Evolutionary conservation across 148 eudicot species (phyloP).

Genomic region (Diospyros lotus): DNA sequence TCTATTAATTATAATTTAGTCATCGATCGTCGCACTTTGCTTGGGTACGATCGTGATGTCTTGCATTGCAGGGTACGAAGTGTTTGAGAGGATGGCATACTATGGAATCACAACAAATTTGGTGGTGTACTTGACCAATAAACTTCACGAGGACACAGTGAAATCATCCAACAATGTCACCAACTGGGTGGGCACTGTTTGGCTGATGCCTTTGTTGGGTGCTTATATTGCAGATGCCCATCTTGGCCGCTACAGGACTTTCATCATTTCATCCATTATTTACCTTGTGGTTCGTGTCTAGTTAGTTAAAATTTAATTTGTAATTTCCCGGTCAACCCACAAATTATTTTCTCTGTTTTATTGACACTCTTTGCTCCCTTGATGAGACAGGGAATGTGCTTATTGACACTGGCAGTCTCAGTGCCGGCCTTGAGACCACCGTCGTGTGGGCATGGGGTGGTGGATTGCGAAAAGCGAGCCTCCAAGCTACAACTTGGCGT

Average conservation of each 20-base stretch:
- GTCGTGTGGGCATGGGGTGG: neutral
- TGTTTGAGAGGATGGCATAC: conserved; percentile 15
- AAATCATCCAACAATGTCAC: conserved; percentile 21
- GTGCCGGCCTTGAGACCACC: neutral
- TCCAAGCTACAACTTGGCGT: neutral
- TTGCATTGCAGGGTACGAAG: too few relatives aligned
- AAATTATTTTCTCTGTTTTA: too few relatives aligned
- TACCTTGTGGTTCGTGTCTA: conserved; percentile 5
- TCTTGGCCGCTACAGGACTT: conserved; percentile 20
- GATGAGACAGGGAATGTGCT: neutral
- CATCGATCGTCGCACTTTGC: too few relatives aligned
- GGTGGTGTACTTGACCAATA: conserved; percentile 14
- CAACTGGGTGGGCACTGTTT: conserved; percentile 18
- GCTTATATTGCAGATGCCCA: conserved; percentile 19
- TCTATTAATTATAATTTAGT: too few relatives aligned
- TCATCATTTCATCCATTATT: conserved; percentile 5
- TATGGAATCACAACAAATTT: conserved; percentile 20
- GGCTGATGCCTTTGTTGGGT: conserved; percentile 18
- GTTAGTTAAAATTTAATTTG: neutral
- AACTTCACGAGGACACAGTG: conserved; percentile 19
- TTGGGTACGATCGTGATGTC: too few relatives aligned
- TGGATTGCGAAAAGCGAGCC: neutral
- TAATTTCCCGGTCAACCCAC: too few relatives aligned
- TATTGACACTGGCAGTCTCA: neutral
- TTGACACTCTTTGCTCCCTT: neutral